A percentile compares a stretch with the other conserved stretches of the same genome.
Conservation (phyloP, 163 green algal species). For the Volvox carteri region DNA sequence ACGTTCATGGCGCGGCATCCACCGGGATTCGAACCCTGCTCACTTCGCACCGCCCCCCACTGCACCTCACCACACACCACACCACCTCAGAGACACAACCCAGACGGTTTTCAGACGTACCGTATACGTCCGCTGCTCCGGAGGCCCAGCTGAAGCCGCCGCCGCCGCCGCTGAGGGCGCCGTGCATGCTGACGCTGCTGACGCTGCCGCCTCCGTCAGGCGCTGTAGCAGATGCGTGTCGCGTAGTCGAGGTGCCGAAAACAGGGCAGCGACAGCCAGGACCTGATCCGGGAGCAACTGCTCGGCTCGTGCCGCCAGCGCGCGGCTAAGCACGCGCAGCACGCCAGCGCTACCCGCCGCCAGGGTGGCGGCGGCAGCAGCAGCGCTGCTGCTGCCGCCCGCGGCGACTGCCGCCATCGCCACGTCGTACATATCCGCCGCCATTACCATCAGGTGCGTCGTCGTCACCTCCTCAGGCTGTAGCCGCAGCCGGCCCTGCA, state of each 20-base stretch:
- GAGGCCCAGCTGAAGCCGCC: background rate
- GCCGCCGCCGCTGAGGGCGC: background rate
- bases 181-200: too few relatives aligned
- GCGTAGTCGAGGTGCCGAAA: background rate
- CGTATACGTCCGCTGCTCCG: background rate
- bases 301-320: background rate
- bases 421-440: background rate
- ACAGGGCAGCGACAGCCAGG: background rate
- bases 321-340: constrained; percentile 12
- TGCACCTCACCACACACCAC: too few relatives aligned
- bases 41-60: too few relatives aligned
- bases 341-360: background rate
- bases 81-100: too few relatives aligned
- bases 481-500: constrained; percentile 25
- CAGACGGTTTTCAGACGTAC: background rate
- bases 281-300: background rate
- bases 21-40: too few relatives aligned
- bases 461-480: background rate
- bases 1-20: too few relatives aligned
- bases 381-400: background rate
- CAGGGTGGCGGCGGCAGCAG: background rate
- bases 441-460: background rate
- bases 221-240: constrained; percentile 23
- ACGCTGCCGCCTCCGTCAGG: constrained; percentile 9
- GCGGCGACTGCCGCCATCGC: background rate